These are phyloP conservation scores for Ophiognomonia clavigignenti-juglandacearum DNA, from an alignment of 2,329 filamentous ascomycete genomes.

Conservation along the genomic window DNA sequence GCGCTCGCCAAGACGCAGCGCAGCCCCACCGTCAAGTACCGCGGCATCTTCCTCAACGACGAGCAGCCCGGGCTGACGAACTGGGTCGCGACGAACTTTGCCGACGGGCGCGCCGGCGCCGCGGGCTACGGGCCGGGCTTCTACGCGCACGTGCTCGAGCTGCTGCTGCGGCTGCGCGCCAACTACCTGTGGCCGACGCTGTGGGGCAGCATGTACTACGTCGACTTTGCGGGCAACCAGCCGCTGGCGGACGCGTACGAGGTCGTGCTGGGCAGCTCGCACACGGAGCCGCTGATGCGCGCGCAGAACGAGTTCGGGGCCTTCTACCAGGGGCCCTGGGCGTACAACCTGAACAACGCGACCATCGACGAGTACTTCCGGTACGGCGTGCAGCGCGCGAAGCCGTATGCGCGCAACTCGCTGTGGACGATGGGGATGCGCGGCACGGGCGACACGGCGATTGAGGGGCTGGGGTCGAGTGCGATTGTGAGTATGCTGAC, in stretches of 20 bases:
- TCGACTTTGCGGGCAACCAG: constrained; percentile 65
- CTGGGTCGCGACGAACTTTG: constrained; percentile 49
- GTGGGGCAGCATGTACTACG: constrained; percentile 68
- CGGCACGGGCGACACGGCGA: constrained; percentile 62
- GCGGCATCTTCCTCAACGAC: constrained; percentile 67
- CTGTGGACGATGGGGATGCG: constrained; percentile 69
- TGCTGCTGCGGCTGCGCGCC: constrained; percentile 63
- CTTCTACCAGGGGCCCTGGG: constrained; percentile 58
- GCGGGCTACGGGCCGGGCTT: constrained; percentile 55
- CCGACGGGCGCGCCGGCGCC: constrained; percentile 38
- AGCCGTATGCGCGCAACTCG: constrained; percentile 58
- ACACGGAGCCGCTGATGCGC: constrained; percentile 68
- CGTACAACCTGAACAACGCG: constrained; percentile 64
- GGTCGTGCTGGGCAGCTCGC: constrained; percentile 67
- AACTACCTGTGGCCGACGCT: constrained; percentile 68
- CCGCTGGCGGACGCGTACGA: constrained; percentile 68
- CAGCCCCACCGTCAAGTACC: constrained; percentile 60
- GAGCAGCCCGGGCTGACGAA: constrained; percentile 64
- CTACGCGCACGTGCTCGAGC: constrained; percentile 65
- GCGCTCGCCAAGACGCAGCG: constrained; percentile 46
- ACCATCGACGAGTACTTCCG: constrained; percentile 65
- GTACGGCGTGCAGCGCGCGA: constrained; percentile 60
- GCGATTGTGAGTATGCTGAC: constrained; percentile 56
- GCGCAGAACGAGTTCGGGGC: constrained; percentile 52
- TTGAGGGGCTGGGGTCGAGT: constrained; percentile 46